Evolutionary conservation across 2,329 filamentous ascomycete species (phyloP).

Genomic region (Diaporthe batatas): DNA sequence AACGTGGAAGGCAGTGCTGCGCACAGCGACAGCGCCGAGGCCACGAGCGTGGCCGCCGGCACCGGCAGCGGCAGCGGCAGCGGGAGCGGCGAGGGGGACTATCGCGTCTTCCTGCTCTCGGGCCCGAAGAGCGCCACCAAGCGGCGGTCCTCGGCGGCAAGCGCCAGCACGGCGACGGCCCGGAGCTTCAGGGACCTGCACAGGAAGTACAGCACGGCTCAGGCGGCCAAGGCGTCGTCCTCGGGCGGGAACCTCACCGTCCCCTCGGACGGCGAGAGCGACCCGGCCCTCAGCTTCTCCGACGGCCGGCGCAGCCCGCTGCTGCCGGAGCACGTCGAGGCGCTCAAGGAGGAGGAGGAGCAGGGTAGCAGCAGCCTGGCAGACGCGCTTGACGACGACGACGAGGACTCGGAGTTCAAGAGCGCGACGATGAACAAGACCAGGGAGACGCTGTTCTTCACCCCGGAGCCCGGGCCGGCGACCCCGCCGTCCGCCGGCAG

Average conservation of each 20-base stretch:
- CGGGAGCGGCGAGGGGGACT: constrained; percentile 57
- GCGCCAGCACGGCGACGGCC: constrained; percentile 75
- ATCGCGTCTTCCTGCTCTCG: constrained; percentile 62
- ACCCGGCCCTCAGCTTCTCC: constrained; percentile 70
- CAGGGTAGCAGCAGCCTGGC: constrained; percentile 14
- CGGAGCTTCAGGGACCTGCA: constrained; percentile 75
- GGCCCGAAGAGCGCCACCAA: constrained; percentile 52
- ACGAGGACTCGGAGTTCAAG: constrained; percentile 44
- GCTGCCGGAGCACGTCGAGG: constrained; percentile 61
- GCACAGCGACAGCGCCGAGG: constrained; percentile 47
- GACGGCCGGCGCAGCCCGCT: constrained; percentile 70
- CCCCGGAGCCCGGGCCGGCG: constrained; percentile 55
- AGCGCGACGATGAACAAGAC: constrained; percentile 49
- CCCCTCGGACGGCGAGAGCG: constrained; percentile 71
- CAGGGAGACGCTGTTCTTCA: constrained; percentile 55
- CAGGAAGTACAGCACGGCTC: constrained; percentile 69
- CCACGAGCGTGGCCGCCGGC: constrained; percentile 44
- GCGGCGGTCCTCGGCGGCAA: constrained; percentile 73
- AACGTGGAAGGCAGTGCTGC: constrained; percentile 47
- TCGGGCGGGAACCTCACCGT: constrained; percentile 58
- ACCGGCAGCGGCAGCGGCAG: constrained; percentile 17
- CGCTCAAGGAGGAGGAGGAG: constrained; percentile 49
- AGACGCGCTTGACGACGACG: constrained; percentile 38
- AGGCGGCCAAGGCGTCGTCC: constrained; percentile 58
- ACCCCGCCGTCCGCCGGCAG: constrained; percentile 50